Evolutionary conservation across 345 rosid species (phyloP), one percentile per base, ranked within the genome.

Genomic region (Isatis tinctoria): DNA sequence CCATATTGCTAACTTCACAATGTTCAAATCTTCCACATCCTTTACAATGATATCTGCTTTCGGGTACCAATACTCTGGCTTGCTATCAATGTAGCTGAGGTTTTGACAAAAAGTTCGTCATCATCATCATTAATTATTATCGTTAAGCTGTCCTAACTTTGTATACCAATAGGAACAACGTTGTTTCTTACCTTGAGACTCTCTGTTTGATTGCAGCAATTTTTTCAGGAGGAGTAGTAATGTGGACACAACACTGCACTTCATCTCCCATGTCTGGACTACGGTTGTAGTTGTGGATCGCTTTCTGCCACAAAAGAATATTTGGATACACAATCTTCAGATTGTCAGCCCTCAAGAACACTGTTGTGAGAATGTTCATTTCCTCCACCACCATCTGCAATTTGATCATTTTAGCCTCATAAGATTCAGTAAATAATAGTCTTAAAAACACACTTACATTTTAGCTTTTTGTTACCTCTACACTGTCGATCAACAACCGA

Each of bases 181-280:
- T n/a, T 0, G n/a, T 5, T 18, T 6, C 2, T 65, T 77, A 87
- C 99, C 85, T 81, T 24, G 72, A 30, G 45, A 95, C 87, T 78
- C 81, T 83, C 36, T 90, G 93, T 72, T 77, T 88, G 65, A 95
- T 86, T 52, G 73, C 27, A 41, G 80, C 82, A 36, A 92, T 65
- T 65, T 85, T 91, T 62, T 92, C 97, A 0, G 81, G 60, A 0
- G 96, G 96, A 69, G 96, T 90, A 5, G 88, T 70, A 10, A 92
- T 54, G 30, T 95, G 97, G 84, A 95, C 36, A 41, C 33, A 80
- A 80, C 88, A 95, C 49, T 79, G 83, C 5, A 92, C 65, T 4
- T 70, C 79, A 8, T 95, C 99, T 14, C 88, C 87, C 98, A 92
- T 95, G 49, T 95, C 98, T 2, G 98, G 98, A 70, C 99, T 95